Evolutionary conservation across 768 basidiomycete species (phyloP).

Genomic region (Leccinum variicolor): DNA sequence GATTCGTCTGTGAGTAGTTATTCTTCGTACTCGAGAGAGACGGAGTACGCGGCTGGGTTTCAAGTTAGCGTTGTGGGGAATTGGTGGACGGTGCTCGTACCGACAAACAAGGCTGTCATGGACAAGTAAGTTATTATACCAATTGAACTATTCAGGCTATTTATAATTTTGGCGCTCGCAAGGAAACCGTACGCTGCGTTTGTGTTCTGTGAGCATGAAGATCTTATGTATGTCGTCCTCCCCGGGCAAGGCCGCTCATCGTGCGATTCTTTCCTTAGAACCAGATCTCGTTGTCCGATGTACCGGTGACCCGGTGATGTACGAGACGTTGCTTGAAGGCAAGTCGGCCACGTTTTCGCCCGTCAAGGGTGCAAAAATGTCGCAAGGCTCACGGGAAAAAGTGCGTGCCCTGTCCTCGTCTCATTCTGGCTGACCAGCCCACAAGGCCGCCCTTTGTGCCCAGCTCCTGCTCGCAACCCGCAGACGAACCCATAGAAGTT

Average conservation of each 20-base stretch:
- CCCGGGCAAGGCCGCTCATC: neutral
- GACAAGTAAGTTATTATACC: no score
- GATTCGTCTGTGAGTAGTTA: constrained; percentile 75
- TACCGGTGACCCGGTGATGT: constrained; percentile 37
- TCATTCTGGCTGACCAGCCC: no score
- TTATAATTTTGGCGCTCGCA: constrained; percentile 49
- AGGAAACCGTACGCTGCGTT: constrained; percentile 64
- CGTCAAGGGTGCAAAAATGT: constrained; percentile 24
- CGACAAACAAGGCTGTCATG: constrained; percentile 82
- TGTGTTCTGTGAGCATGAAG: neutral
- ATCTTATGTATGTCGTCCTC: neutral
- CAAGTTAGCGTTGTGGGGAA: constrained; percentile 30
- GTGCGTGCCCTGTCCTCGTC: no score
- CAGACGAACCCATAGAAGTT: constrained; percentile 3
- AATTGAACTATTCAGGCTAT: no score
- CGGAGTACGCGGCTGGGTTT: constrained; percentile 49
- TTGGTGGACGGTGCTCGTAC: constrained; percentile 64
- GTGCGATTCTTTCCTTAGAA: constrained; percentile 27
- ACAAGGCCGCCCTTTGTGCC: no score
- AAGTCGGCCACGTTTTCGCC: constrained; percentile 56
- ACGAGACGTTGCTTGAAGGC: constrained; percentile 57
- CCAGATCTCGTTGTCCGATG: constrained; percentile 42
- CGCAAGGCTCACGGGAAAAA: no score
- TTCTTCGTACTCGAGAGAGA: constrained; percentile 77
- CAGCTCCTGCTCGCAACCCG: no score